These are phyloP conservation scores for Telopea speciosissima DNA, from an alignment of 177 flowering plant species.

Conservation along the genomic window DNA sequence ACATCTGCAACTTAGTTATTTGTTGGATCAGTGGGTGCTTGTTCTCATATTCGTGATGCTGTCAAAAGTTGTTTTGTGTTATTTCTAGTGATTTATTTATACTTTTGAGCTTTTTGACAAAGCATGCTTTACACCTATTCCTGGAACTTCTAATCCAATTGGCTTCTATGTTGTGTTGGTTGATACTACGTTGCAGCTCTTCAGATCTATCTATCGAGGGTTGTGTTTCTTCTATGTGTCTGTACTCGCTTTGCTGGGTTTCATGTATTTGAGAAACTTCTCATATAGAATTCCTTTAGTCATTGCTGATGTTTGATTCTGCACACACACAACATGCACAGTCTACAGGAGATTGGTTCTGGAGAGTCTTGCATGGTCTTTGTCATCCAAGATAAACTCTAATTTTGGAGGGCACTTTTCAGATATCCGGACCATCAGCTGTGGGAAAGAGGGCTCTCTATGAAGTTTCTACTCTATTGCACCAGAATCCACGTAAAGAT, in stretches of 20 bases:
- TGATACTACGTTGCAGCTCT: background rate
- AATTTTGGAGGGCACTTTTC: slow-evolving; percentile 19
- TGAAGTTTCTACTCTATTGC: slow-evolving; percentile 56
- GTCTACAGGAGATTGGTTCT: slow-evolving; percentile 8
- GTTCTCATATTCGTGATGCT: background rate
- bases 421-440: slow-evolving; percentile 52
- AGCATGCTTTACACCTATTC: background rate
- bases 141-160: background rate
- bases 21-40: background rate
- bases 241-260: background rate
- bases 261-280: background rate
- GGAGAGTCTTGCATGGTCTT: slow-evolving; percentile 10
- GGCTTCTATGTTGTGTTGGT: too few species aligned
- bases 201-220: background rate
- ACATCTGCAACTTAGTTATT: background rate
- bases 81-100: background rate
- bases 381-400: slow-evolving; percentile 7
- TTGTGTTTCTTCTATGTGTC: background rate
- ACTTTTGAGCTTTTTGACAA: background rate
- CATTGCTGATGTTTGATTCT: slow-evolving; percentile 14
- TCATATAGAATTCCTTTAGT: background rate
- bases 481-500: slow-evolving; percentile 63
- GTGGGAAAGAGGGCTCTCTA: slow-evolving; percentile 52
- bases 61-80: background rate
- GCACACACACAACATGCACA: slow-evolving; percentile 7